Evolutionary conservation across 2,329 filamentous ascomycete genomes (phyloP).

Genomic region (Emergomyces africanus): DNA sequence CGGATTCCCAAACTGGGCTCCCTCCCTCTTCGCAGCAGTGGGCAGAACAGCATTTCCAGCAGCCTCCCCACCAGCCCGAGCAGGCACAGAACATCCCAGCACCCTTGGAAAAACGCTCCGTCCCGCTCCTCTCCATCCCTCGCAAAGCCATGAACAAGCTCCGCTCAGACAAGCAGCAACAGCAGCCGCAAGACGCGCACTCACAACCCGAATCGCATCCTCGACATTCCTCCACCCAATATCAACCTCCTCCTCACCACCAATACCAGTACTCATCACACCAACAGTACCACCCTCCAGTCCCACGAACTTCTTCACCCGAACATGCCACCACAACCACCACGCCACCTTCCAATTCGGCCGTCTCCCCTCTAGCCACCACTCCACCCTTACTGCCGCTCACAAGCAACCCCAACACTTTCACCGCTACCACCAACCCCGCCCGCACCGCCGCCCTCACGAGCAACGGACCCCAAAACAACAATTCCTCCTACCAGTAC

Average conservation of each 20-base stretch:
- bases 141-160: constrained; percentile 6
- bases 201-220: neutral
- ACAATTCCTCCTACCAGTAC: constrained; percentile 20
- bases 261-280: neutral
- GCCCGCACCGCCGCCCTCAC: constrained; percentile 8
- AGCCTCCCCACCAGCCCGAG: neutral
- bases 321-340: neutral
- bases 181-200: neutral
- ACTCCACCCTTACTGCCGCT: neutral
- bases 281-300: neutral
- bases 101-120: neutral
- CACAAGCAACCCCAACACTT: neutral
- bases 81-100: neutral
- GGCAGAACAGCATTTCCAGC: neutral
- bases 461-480: neutral
- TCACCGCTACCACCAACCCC: neutral
- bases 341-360: neutral
- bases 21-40: neutral
- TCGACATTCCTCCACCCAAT: no score
- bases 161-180: neutral
- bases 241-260: neutral
- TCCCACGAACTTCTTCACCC: neutral
- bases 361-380: neutral
- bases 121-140: constrained; percentile 8
- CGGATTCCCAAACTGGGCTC: neutral